Base-by-base conservation (phyloP, 2,329 filamentous ascomycete genomes). In the Ambrosiella xylebori region DNA sequence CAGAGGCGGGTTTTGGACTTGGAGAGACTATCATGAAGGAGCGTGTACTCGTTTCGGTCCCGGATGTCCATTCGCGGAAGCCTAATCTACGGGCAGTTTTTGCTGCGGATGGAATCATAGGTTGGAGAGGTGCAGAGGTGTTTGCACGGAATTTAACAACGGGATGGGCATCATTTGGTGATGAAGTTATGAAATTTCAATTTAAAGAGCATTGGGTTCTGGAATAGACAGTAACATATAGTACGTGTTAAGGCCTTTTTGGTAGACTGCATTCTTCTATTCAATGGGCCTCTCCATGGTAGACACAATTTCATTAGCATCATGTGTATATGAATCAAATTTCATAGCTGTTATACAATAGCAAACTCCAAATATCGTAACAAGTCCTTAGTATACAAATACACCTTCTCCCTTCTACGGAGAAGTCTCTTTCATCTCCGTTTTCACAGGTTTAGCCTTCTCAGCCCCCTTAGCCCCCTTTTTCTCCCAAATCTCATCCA, bases 91-190 rank as follows among this genome's bases (percentile, higher is more conserved):
- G 82, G 61, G 65, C 68, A 1, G 63, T 87, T 19, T 77, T 88
- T 54, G 27, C 27, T 27, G 27, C 27, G 27, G 27, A 27, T 27
- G 27, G 27, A 27, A 27, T 27, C 27, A 27, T 27, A 27, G 27
- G 27, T n/a, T 41, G 40, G 40, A 41, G 40, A 41, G 74, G 77
- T 57, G 69, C 74, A 3, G 87, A 93, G 68, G 73, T 90, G 1
- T 93, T 91, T 70, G 84, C 86, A 1, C 75, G 87, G 58, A 81
- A 85, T 65, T 69, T 88, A 50, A 87, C 86, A 1, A 76, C 80
- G 7, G 84, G 84, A 0, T 91, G 87, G 86, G 86, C 82, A 77
- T 78, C 78, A 36, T 90, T 85, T 85, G 87, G 87, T 2, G 76
- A 89, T 63, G 82, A 91, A 64, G 82, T 79, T 7, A 68, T 88